Percentiles rank a stretch among this genome's conserved stretches.
These are phyloP conservation scores for Lipomyces japonicus DNA, from an alignment of 805 yeast genomes.

Conservation along the genomic window DNA sequence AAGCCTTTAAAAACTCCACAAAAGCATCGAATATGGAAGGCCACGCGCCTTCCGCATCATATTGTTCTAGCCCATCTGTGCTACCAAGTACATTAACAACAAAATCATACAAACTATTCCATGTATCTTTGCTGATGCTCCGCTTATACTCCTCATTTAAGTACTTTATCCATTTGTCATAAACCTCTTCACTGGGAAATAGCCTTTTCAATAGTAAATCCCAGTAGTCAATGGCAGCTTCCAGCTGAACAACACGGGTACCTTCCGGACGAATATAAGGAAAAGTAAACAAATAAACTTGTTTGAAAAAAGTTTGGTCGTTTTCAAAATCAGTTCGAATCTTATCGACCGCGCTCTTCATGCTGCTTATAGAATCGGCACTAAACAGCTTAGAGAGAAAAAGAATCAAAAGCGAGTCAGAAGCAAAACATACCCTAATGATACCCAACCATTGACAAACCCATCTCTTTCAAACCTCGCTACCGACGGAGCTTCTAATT, in stretches of 20 bases:
- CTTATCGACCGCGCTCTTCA: constrained; percentile 44
- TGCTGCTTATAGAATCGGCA: constrained; percentile 41
- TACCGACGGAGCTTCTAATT: constrained; percentile 60
- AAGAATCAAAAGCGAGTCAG: neutral
- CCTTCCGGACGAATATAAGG: constrained; percentile 59
- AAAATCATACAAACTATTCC: constrained; percentile 80
- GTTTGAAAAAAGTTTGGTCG: constrained; percentile 47
- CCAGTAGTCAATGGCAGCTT: constrained; percentile 77
- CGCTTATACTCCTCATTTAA: constrained; percentile 44
- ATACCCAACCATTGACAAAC: constrained; percentile 60
- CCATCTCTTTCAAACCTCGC: constrained; percentile 54
- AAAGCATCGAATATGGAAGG: constrained; percentile 84
- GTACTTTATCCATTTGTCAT: constrained; percentile 54
- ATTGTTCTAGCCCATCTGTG: constrained; percentile 50
- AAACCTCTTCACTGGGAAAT: constrained; percentile 24
- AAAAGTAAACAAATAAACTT: constrained; percentile 70
- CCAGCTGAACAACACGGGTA: constrained; percentile 53
- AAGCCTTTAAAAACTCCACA: constrained; percentile 51
- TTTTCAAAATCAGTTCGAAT: constrained; percentile 38
- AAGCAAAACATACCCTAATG: constrained; percentile 30
- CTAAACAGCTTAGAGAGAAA: constrained; percentile 7
- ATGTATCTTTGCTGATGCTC: constrained; percentile 65
- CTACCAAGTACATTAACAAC: constrained; percentile 45
- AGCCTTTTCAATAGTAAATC: constrained; percentile 52
- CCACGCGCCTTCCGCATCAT: constrained; percentile 87